Conservation (phyloP, 495 filamentous ascomycete genomes). For the Pseudevernia furfuracea region DNA sequence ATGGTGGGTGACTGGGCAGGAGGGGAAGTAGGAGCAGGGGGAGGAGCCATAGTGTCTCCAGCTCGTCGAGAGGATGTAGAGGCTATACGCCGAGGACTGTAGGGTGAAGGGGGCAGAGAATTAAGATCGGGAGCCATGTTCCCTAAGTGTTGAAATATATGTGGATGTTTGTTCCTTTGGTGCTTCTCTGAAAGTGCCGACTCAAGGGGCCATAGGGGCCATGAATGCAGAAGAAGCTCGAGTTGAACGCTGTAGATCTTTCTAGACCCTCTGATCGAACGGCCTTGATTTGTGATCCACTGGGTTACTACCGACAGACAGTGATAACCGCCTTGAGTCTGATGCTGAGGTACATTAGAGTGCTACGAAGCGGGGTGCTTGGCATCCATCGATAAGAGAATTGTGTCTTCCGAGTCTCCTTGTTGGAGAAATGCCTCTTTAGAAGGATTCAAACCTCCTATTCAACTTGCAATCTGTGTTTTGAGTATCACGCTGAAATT, state of each 20-base stretch:
- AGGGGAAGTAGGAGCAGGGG: constrained; percentile 33
- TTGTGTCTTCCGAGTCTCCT: neutral
- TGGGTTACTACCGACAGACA: too few relatives aligned
- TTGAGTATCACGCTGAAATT: neutral
- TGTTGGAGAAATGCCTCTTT: neutral
- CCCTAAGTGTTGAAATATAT: neutral
- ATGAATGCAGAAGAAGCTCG: neutral
- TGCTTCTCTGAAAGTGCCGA: neutral
- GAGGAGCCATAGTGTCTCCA: constrained; percentile 44
- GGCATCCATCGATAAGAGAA: neutral
- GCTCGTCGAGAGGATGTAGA: constrained; percentile 40
- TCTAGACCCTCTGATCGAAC: too few relatives aligned
- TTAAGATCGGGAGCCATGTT: constrained; percentile 57
- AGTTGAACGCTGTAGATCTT: neutral
- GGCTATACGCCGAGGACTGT: constrained; percentile 36
- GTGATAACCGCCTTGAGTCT: neutral
- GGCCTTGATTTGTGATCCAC: too few relatives aligned
- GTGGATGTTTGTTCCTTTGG: neutral
- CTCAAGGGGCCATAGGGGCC: constrained; percentile 7
- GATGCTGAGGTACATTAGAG: neutral
- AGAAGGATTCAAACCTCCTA: neutral
- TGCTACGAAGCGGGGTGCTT: neutral
- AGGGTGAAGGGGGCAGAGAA: constrained; percentile 51
- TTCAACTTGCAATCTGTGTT: neutral
- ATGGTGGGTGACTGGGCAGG: constrained; percentile 30